Conservation (phyloP, 1,284 basidiomycete genomes). For the Cryptococcus neoformans region DNA sequence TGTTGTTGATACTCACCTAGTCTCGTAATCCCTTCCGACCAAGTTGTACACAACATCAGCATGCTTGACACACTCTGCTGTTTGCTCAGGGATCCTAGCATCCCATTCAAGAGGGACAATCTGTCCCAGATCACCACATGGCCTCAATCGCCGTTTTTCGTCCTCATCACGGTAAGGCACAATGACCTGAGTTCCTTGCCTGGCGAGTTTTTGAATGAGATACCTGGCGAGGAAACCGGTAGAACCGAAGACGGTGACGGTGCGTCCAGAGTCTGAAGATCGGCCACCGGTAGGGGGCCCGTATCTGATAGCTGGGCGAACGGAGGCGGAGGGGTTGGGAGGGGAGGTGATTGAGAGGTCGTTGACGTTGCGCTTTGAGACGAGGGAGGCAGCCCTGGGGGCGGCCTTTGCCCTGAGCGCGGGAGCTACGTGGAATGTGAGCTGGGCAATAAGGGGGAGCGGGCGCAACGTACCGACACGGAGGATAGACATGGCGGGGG, state of each 20-base stretch:
- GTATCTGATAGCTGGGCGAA: conserved; percentile 65
- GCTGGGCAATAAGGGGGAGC: neutral
- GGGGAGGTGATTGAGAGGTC: conserved; percentile 36
- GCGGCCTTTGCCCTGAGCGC: conserved; percentile 29
- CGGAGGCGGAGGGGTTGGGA: conserved; percentile 22
- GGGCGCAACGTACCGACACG: conserved; percentile 23
- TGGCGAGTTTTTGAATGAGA: conserved; percentile 90
- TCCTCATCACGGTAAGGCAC: conserved; percentile 96
- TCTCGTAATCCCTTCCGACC: conserved; percentile 85
- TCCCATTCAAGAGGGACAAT: conserved; percentile 98
- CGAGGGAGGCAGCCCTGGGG: conserved; percentile 5
- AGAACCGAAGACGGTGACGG: conserved; percentile 94
- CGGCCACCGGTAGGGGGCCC: conserved; percentile 72
- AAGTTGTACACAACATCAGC: conserved; percentile 98
- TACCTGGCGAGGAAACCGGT: conserved; percentile 96
- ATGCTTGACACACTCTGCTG: conserved; percentile 89
- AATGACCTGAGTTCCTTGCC: conserved; percentile 89
- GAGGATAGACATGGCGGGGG: conserved; percentile 27
- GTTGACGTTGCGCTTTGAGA: conserved; percentile 27
- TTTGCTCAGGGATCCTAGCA: conserved; percentile 79
- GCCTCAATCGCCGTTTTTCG: conserved; percentile 83
- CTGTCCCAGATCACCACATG: conserved; percentile 95
- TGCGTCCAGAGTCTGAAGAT: conserved; percentile 81
- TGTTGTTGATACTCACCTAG: conserved; percentile 59
- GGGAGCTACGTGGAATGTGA: conserved; percentile 21